Conservation (phyloP, 345 rosid genomes). For the Passiflora organensis region DNA sequence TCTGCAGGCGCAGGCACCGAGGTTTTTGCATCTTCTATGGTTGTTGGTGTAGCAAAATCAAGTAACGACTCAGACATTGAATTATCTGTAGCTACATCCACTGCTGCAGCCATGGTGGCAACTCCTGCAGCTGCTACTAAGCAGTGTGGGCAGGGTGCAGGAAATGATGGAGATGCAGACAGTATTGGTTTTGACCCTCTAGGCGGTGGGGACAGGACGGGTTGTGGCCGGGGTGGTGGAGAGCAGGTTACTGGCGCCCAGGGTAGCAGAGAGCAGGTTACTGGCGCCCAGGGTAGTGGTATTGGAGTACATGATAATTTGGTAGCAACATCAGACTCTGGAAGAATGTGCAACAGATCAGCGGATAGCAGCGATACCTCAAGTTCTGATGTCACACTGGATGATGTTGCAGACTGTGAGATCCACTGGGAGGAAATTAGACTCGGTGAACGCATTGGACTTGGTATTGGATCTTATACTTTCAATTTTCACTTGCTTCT, state of each 20-base stretch:
- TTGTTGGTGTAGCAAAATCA: constrained; percentile 79
- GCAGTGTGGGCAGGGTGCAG: constrained; percentile 51
- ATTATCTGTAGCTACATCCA: constrained; percentile 87
- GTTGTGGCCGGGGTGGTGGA: constrained; percentile 12
- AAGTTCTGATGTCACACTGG: constrained; percentile 59
- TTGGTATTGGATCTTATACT: constrained; percentile 48
- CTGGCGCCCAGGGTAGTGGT: constrained; percentile 39
- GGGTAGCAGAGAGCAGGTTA: too few species aligned
- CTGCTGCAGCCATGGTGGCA: constrained; percentile 88
- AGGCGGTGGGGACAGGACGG: constrained; percentile 22
- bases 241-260: too few species aligned
- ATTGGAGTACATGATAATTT: constrained; percentile 27
- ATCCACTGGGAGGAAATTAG: constrained; percentile 83
- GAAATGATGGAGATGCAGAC: constrained; percentile 52
- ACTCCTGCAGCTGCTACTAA: constrained; percentile 71
- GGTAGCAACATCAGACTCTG: constrained; percentile 46
- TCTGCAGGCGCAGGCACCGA: constrained; percentile 89
- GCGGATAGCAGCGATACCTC: constrained; percentile 52
- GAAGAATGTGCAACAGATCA: constrained; percentile 59
- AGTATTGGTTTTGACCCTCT: constrained; percentile 40
- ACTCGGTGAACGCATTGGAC: constrained; percentile 94
- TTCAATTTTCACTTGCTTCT: constrained; percentile 18
- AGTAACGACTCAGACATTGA: constrained; percentile 55
- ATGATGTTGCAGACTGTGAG: constrained; percentile 87
- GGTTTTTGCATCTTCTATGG: constrained; percentile 95